phyloP scores from a whole-genome alignment of 139 green algal genomes.

The Pleodorina starrii region DNA sequence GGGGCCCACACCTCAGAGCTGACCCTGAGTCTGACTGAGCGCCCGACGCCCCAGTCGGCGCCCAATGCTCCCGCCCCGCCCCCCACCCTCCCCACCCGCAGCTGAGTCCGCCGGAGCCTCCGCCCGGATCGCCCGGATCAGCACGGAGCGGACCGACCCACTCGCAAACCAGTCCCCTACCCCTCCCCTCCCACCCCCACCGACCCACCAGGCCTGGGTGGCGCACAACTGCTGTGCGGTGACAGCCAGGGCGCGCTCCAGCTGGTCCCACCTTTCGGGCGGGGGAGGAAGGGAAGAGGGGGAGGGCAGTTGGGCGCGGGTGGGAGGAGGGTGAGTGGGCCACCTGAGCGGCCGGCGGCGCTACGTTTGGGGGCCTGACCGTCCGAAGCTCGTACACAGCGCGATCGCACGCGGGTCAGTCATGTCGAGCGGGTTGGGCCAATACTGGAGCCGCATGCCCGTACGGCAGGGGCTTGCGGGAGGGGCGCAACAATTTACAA shows the following conservation, averaged over 20 bases:
- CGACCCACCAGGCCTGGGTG: conserved; percentile 17
- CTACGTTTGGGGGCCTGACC: neutral
- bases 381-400: neutral
- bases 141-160: too few relatives aligned
- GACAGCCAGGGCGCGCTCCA: conserved; percentile 11
- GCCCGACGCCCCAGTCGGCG: neutral
- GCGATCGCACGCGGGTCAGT: neutral
- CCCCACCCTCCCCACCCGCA: neutral
- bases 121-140: too few relatives aligned
- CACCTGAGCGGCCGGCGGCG: neutral
- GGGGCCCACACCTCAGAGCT: too few relatives aligned
- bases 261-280: conserved; percentile 48
- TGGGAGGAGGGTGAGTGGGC: neutral
- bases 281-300: too few relatives aligned
- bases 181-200: neutral
- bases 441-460: neutral
- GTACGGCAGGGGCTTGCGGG: neutral
- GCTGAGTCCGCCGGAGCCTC: too few relatives aligned
- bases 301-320: too few relatives aligned
- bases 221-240: conserved; percentile 26
- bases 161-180: neutral
- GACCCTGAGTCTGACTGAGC: neutral
- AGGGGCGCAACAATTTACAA: too few relatives aligned
- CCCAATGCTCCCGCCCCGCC: neutral
- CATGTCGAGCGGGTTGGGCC: neutral